Evolutionary conservation across 129 eudicot genomes (phyloP), one percentile per base, ranked within the genome.

Genomic region (Deinandra increscens): DNA sequence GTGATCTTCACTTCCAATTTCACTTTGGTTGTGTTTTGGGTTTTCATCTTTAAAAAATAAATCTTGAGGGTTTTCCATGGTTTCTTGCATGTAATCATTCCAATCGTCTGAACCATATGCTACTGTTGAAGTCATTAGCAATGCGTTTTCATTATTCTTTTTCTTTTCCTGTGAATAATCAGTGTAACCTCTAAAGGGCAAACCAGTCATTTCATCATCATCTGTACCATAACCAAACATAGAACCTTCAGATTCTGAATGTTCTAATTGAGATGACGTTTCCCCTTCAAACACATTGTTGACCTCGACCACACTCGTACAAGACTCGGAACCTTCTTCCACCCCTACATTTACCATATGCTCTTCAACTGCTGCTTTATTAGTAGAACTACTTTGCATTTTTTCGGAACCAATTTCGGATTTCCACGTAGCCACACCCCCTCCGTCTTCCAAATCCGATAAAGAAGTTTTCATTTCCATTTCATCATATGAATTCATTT

Each of bases 51-150:
- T 71, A 23, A 63, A 69, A 69, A 79, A 61, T 46, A 73, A 64
- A 82, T 48, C 75, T 38, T 68, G 48, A 79, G 72, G 44, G 73
- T 58, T 82, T 64, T 70, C 95, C 51, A 61, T 39, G 8, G 83
- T 81, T 70, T 81, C 91, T 38, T 80, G 83, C 84, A 79, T 63
- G 80, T 77, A 92, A 83, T 92, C 91, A 56, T 92, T 81, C 98
- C 84, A 88, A 63, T 92, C 98, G 66, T 89, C 85, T 22, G 89
- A 73, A 72, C 96, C 98, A 83, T 84, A 92, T 4, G 95, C 95
- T 60, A 80, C 75, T 34, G 91, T 77, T n/a, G 91, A 79, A 44
- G 69, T 78, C 95, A 92, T 85, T 50, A 70, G 69, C 82, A 92
- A 66, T 22, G 75, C 7, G 71, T 73, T 78, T 72, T 80, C 91